Base-by-base conservation (phyloP, 2,329 filamentous ascomycete genomes). In the Apiospora koreana region DNA sequence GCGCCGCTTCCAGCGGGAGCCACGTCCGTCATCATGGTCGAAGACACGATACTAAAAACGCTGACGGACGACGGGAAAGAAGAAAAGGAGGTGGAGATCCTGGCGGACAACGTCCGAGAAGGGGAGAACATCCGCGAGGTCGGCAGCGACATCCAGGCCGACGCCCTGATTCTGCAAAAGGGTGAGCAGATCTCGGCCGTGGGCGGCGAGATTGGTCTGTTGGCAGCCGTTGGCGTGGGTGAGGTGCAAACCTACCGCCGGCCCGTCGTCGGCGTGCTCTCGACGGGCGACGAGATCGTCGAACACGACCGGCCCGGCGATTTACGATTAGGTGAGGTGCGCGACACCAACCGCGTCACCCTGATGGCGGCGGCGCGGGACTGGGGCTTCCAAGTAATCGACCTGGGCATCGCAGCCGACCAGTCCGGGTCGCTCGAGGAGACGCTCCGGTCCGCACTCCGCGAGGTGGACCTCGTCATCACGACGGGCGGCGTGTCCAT, bases 401-500 rank as follows among this genome's bases (percentile, higher is more conserved):
- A 99, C 79, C 86, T 98, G 0, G 95, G 94, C 0, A 97, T 99
- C 74, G 94, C 91, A 1, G 89, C 86, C 50, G 94, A 97, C 80
- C 89, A 89, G 82, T 86, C 91, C 0, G 91, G 89, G 1, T 87
- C 89, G 1, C 86, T 99, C 0, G 95, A 98, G 79, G 85, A 92
- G 76, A 90, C 87, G 2, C 87, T 99, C 12, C 91, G 95, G 2
- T 86, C 89, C 70, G 94, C 92, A 0, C 85, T 98, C 72, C 88
- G 93, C 25, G 84, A 85, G 31, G 91, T 91, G 35, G 95, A 98
- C 77, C 84, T 98, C 16, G 87, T 99, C 70, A 90, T 99, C 77
- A 98, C 96, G 21, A 95, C 93, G 0, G 96, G 96, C 28, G 96
- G 96, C 65, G 96, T 98, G 25, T 97, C 94, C 12, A 99, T 99